Conservation (phyloP, 2,329 filamentous ascomycete species). For the Penicillium oxalicum region DNA sequence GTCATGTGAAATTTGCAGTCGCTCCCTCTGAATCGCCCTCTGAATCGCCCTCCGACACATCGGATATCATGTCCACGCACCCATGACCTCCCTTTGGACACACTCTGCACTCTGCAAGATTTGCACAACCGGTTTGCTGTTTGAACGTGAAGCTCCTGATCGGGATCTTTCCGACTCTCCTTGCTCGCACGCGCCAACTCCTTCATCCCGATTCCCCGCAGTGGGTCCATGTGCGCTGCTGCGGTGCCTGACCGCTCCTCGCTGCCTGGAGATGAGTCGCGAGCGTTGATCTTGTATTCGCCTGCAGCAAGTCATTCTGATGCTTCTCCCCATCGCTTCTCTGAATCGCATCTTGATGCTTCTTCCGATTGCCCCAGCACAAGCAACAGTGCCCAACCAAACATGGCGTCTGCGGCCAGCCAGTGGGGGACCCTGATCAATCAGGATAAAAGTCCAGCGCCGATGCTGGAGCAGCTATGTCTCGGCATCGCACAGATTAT, state of each 20-base stretch:
- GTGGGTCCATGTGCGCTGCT: conserved; percentile 17
- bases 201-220: conserved; percentile 9
- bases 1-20: too few species aligned
- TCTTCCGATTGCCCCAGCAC: conserved; percentile 9
- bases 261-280: conserved; percentile 12
- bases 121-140: neutral
- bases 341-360: conserved; percentile 5
- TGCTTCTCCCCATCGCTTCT: conserved; percentile 3
- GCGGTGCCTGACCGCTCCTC: conserved; percentile 21
- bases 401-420: conserved; percentile 29
- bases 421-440: conserved; percentile 62
- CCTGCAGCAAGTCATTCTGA: neutral
- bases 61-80: neutral
- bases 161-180: neutral
- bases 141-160: neutral
- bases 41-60: too few species aligned
- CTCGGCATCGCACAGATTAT: conserved; percentile 64
- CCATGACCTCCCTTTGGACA: neutral
- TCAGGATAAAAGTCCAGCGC: conserved; percentile 61
- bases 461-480: conserved; percentile 61
- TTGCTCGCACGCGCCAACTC: neutral
- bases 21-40: too few species aligned
- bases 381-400: conserved; percentile 13
- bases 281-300: conserved; percentile 4
- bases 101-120: neutral